Conservation (phyloP, 2,329 filamentous ascomycete genomes). For the Leptographium radiaticola region DNA sequence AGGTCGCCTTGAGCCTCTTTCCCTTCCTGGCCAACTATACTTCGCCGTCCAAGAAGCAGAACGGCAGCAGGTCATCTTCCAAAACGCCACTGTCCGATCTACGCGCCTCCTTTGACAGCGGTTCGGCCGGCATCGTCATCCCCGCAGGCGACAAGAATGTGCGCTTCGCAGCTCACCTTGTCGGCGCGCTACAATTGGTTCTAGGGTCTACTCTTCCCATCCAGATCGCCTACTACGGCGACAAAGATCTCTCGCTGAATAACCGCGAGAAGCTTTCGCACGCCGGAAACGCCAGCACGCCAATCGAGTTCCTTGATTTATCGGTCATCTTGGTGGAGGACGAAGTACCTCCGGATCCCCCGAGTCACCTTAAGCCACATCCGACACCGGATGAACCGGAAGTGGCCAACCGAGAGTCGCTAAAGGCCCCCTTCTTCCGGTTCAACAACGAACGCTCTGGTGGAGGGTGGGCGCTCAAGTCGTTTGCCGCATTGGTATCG, state of each 20-base stretch:
- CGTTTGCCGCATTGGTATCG: constrained; percentile 3
- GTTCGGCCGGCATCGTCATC: constrained; percentile 1
- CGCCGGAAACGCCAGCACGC: neutral
- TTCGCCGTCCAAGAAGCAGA: neutral
- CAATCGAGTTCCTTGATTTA: constrained; percentile 1
- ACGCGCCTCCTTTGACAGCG: neutral
- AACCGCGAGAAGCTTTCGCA: neutral
- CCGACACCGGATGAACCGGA: neutral
- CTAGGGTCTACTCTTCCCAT: neutral
- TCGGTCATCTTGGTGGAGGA: neutral
- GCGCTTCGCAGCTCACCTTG: constrained; percentile 1
- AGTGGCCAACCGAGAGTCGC: neutral
- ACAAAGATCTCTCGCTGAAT: neutral
- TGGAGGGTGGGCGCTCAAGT: constrained; percentile 2
- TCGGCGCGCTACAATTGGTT: neutral
- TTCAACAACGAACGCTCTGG: neutral
- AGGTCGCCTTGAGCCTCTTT: neutral
- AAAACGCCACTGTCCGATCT: neutral
- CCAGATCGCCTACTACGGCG: constrained; percentile 2
- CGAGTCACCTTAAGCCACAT: neutral
- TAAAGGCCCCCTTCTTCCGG: neutral
- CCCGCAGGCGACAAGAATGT: neutral
- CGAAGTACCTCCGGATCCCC: neutral
- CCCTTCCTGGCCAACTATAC: neutral
- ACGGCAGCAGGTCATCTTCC: neutral